Percentiles rank a stretch among this genome's conserved stretches.
phyloP scores from a whole-genome alignment of 2,329 filamentous ascomycete species.

The Scortechinia acanthostroma region DNA sequence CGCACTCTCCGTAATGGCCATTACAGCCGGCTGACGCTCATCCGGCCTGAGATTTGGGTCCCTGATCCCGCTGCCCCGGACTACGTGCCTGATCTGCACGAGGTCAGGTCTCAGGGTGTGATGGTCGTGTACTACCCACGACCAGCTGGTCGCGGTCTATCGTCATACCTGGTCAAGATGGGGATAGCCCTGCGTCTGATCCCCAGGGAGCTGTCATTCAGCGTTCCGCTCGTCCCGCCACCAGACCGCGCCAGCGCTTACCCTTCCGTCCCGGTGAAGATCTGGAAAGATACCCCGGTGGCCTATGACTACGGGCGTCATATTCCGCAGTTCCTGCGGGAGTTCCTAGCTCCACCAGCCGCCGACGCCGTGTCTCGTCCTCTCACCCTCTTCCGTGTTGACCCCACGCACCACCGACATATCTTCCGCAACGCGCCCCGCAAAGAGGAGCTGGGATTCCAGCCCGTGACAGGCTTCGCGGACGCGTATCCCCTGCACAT shows the following conservation, averaged over 20 bases:
- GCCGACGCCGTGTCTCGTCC: too few species aligned
- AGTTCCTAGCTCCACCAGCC: constrained; percentile 31
- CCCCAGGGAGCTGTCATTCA: constrained; percentile 30
- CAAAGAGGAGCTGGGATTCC: constrained; percentile 38
- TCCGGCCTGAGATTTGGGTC: background rate
- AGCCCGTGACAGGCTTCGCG: constrained; percentile 42
- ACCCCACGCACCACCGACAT: constrained; percentile 30
- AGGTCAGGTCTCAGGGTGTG: background rate
- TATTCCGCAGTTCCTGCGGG: constrained; percentile 34
- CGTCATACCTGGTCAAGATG: constrained; percentile 10
- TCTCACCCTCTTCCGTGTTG: constrained; percentile 44
- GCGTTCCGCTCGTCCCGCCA: constrained; percentile 41
- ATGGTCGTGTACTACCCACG: background rate
- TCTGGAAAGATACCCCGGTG: constrained; percentile 44
- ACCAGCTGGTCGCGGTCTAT: background rate
- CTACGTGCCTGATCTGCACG: background rate
- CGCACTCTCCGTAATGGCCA: background rate
- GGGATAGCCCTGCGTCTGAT: constrained; percentile 16
- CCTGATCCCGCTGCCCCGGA: background rate
- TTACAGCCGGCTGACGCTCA: background rate
- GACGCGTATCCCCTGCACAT: constrained; percentile 53
- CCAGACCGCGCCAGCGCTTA: constrained; percentile 30
- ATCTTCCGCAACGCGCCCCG: constrained; percentile 44
- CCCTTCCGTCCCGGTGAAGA: constrained; percentile 31
- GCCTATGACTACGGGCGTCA: constrained; percentile 26